Percentiles rank a stretch among this genome's conserved stretches.
Conservation (phyloP, 768 basidiomycete species). For the Tulasnella sp. region DNA sequence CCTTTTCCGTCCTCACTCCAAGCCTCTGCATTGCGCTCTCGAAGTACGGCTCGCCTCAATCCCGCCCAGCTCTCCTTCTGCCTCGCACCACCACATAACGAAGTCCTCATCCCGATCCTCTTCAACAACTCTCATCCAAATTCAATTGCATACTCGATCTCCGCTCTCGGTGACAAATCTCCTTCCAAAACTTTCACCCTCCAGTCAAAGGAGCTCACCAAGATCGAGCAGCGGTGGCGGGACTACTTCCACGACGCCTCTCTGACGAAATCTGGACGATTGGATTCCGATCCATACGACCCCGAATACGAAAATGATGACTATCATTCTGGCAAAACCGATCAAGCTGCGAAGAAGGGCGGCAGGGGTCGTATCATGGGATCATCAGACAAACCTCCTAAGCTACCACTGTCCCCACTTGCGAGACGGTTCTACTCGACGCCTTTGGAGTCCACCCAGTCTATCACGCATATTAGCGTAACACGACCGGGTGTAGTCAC, state of each 20-base stretch:
- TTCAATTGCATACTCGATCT: slow-evolving; percentile 62
- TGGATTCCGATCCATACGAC: slow-evolving; percentile 48
- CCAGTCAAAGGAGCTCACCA: slow-evolving; percentile 13
- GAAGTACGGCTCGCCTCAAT: slow-evolving; percentile 78
- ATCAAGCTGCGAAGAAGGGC: slow-evolving; percentile 25
- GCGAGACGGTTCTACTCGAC: slow-evolving; percentile 34
- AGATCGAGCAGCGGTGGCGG: slow-evolving; percentile 29
- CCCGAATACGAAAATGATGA: slow-evolving; percentile 64
- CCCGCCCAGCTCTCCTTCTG: slow-evolving; percentile 69
- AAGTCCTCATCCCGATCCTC: slow-evolving; percentile 69
- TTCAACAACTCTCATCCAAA: slow-evolving; percentile 83
- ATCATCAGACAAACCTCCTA: slow-evolving; percentile 4
- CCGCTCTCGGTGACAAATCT: slow-evolving; percentile 46
- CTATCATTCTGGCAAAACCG: slow-evolving; percentile 15
- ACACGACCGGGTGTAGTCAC: slow-evolving; percentile 65
- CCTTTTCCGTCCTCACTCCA: not conserved
- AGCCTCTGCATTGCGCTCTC: not conserved
- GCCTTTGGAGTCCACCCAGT: slow-evolving; percentile 64
- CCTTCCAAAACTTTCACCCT: slow-evolving; percentile 14
- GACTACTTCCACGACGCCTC: slow-evolving; percentile 41
- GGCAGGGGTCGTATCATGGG: not conserved
- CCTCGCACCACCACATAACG: slow-evolving; percentile 45
- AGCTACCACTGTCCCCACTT: slow-evolving; percentile 28
- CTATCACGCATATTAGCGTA: slow-evolving; percentile 62
- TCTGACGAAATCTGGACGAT: slow-evolving; percentile 46